Base-by-base conservation (phyloP, 257 asterid species). In the Verbena officinalis region DNA sequence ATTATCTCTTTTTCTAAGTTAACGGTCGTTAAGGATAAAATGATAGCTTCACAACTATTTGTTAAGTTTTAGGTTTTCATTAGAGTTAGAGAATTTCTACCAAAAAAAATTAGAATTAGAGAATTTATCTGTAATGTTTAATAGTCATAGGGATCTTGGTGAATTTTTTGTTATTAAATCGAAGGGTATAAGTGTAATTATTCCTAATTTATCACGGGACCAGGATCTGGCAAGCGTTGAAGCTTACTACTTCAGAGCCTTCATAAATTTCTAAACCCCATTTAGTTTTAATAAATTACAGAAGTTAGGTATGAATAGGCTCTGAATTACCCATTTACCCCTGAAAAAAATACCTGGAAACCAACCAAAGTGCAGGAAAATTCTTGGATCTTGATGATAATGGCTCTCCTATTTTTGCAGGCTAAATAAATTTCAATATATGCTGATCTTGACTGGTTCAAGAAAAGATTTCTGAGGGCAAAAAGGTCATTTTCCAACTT, bases 381-480 rank as follows among this genome's bases (percentile, higher is more conserved):
- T 2, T 12, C 3, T 9, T 4, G 43, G 57, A 73, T n/a, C 50
- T 50, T 30, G 24, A 22, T 50, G 52, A n/a, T 61, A 30, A 40
- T 63, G 61, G 55, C 53, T 68, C 17, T 39, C 60, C 33, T 27
- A 27, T 27, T 42, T 16, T 44, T 57, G 73, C 76, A 68, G 74
- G 48, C 33, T 62, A 56, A 34, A 57, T 62, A 56, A 34, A 57
- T 34, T 62, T 48, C 34, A 58, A 24, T 5, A 5, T 51, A 11
- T 48, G 61, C 54, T 67, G 67, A 59, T 70, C 31, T 72, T 68
- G 77, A 71, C 78, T 50, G 24, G 9, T 61, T 65, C 77, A 65
- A 50, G n/a, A 40, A 61, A 33, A 39, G 22, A n/a, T 9, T 30
- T 23, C 40, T 27, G 51, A 71, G 80, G 90, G 77, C 21, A 74